These are phyloP conservation scores for Pseudogymnoascus sp. DNA, from an alignment of 2,329 filamentous ascomycete genomes.

Conservation along the genomic window DNA sequence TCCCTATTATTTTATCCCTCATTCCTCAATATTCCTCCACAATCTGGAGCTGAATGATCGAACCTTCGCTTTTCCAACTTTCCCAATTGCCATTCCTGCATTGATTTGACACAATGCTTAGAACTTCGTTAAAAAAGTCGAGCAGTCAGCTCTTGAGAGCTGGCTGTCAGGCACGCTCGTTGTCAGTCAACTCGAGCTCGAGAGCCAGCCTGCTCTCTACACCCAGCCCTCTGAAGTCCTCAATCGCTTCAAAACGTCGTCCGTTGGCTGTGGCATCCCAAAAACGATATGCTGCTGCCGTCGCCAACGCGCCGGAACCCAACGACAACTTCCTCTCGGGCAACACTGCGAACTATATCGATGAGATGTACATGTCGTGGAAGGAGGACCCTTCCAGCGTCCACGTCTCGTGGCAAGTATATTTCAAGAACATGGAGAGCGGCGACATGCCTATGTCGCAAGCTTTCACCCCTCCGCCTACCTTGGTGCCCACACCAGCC, in stretches of 20 bases:
- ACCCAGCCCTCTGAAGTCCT: slow-evolving; percentile 31
- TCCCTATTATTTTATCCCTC: slow-evolving; percentile 8
- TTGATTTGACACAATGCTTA: slow-evolving; percentile 58
- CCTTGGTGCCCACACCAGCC: slow-evolving; percentile 73
- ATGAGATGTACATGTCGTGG: slow-evolving; percentile 99
- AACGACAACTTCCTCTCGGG: slow-evolving; percentile 96
- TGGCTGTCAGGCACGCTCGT: slow-evolving; percentile 36
- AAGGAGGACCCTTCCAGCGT: slow-evolving; percentile 88
- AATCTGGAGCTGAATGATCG: slow-evolving; percentile 7
- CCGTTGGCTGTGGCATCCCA: slow-evolving; percentile 41
- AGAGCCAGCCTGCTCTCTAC: slow-evolving; percentile 32
- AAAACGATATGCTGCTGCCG: slow-evolving; percentile 49
- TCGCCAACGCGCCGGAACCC: slow-evolving; percentile 58
- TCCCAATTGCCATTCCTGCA: slow-evolving; percentile 23
- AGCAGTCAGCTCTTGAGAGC: slow-evolving; percentile 56
- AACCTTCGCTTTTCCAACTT: slow-evolving; percentile 12
- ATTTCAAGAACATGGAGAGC: slow-evolving; percentile 99
- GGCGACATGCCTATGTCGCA: slow-evolving; percentile 97
- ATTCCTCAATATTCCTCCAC: not conserved
- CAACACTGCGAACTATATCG: slow-evolving; percentile 97
- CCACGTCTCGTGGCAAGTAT: slow-evolving; percentile 97
- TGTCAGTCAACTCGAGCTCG: slow-evolving; percentile 30
- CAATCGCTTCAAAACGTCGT: slow-evolving; percentile 40
- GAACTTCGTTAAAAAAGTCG: slow-evolving; percentile 58
- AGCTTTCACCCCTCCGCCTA: slow-evolving; percentile 93